These are phyloP conservation scores for Typha latifolia DNA, from an alignment of 176 grass and related monocot genomes.

Conservation along the genomic window DNA sequence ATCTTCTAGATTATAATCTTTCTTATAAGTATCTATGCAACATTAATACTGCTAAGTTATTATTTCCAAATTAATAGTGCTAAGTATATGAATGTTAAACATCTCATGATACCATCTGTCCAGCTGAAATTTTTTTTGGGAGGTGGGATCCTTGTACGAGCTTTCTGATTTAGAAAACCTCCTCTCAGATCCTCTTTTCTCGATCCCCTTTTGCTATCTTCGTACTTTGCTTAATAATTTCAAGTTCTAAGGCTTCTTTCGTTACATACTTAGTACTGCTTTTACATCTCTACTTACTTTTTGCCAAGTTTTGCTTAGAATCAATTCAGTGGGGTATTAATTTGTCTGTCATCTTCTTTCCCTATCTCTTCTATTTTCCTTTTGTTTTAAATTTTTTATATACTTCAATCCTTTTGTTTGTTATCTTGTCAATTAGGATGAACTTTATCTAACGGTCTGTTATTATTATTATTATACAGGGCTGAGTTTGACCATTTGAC, in stretches of 20 bases:
- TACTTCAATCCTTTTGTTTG: neutral
- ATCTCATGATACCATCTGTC: too few relatives aligned
- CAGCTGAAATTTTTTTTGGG: too few relatives aligned
- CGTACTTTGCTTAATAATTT: neutral
- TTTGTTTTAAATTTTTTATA: neutral
- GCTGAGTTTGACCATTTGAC: slow-evolving; percentile 57
- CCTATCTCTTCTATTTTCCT: neutral
- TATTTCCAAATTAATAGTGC: too few relatives aligned
- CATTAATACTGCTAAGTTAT: neutral
- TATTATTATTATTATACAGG: slow-evolving; percentile 29
- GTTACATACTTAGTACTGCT: neutral
- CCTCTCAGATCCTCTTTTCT: neutral
- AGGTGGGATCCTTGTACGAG: too few relatives aligned
- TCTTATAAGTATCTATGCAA: neutral
- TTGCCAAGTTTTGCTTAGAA: neutral
- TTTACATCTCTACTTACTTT: neutral
- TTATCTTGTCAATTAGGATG: neutral
- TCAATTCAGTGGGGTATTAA: neutral
- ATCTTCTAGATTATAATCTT: neutral
- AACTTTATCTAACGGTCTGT: slow-evolving; percentile 10
- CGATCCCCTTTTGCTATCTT: neutral
- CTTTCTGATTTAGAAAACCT: neutral
- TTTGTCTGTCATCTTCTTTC: neutral
- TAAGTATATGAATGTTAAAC: too few relatives aligned
- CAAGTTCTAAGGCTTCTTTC: neutral